These are phyloP conservation scores for Physcomitrium patens DNA, from an alignment of 225 moss, liverwort and hornwort species.

Conservation along the genomic window DNA sequence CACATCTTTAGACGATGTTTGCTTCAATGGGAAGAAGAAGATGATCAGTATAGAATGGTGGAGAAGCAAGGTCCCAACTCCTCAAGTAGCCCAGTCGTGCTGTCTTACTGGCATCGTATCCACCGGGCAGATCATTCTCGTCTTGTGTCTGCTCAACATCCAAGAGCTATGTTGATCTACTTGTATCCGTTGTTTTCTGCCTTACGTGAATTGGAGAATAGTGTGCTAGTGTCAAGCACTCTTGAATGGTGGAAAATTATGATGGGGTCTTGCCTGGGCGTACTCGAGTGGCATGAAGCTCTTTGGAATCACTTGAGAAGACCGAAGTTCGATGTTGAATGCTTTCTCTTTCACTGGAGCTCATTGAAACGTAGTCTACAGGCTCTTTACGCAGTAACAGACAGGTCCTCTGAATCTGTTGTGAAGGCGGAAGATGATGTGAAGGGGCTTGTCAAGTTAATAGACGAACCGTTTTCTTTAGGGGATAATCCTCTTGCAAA, in stretches of 20 bases:
- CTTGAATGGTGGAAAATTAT: constrained; percentile 47
- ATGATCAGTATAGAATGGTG: constrained; percentile 56
- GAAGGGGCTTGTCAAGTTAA: constrained; percentile 47
- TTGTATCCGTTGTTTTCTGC: constrained; percentile 61
- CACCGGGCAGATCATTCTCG: constrained; percentile 54
- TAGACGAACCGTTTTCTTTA: constrained; percentile 69
- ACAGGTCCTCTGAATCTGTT: constrained; percentile 36
- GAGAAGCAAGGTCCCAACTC: constrained; percentile 44
- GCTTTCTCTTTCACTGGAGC: constrained; percentile 77
- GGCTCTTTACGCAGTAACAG: constrained; percentile 32
- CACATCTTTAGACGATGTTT: constrained; percentile 69
- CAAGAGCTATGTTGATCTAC: constrained; percentile 65
- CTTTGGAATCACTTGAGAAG: constrained; percentile 67
- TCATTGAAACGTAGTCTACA: constrained; percentile 63
- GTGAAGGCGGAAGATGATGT: constrained; percentile 52
- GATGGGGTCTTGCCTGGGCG: constrained; percentile 39
- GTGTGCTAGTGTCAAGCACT: constrained; percentile 49
- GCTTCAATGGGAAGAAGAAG: constrained; percentile 88
- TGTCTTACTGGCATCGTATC: constrained; percentile 75
- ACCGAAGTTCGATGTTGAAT: constrained; percentile 57
- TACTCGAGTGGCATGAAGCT: constrained; percentile 92
- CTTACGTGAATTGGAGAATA: constrained; percentile 73
- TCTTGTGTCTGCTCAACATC: constrained; percentile 51
- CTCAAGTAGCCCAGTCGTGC: constrained; percentile 55
- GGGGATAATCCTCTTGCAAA: constrained; percentile 66